Percentiles rank a stretch among this genome's conserved stretches.
These are phyloP conservation scores for Leishmania amazonensis DNA, from an alignment of 208 protist species.

Conservation along the genomic window DNA sequence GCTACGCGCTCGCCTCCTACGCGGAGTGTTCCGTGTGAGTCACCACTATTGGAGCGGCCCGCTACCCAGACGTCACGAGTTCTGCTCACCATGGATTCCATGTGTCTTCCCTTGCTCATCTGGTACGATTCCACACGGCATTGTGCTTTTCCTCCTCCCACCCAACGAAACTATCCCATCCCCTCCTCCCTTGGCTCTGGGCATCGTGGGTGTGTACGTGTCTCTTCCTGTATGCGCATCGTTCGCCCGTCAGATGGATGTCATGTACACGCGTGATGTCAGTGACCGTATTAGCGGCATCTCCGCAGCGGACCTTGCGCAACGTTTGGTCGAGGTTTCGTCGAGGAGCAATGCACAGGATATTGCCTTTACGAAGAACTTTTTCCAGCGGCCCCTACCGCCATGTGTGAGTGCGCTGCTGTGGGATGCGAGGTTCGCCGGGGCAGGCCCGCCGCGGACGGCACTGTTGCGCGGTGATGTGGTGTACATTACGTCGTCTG, in stretches of 20 bases:
- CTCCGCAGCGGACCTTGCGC: slow-evolving; percentile 9
- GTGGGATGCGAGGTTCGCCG: slow-evolving; percentile 16
- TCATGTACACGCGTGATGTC: slow-evolving; percentile 6
- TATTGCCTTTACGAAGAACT: no score
- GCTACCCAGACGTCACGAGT: not conserved
- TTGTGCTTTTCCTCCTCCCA: not conserved
- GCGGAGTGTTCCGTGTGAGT: not conserved
- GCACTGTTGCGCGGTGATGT: slow-evolving; percentile 20
- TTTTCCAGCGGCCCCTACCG: slow-evolving; percentile 1
- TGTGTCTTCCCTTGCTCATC: not conserved
- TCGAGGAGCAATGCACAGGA: not conserved
- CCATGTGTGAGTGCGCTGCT: not conserved
- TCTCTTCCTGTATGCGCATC: not conserved
- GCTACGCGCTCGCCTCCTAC: not conserved
- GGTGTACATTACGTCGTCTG: not conserved
- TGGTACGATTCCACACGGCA: not conserved
- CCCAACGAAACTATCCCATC: not conserved
- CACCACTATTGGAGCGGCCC: not conserved
- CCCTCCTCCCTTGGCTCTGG: no score
- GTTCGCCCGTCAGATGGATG: not conserved
- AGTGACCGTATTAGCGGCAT: slow-evolving; percentile 3
- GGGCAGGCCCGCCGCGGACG: slow-evolving; percentile 13
- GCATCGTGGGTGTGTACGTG: not conserved
- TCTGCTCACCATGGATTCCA: not conserved
- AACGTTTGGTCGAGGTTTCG: slow-evolving; percentile 7